A percentile compares a stretch with the other conserved stretches of the same genome.
Evolutionary conservation across 306 rosid genomes (phyloP).

Genomic region (Lupinus albus): DNA sequence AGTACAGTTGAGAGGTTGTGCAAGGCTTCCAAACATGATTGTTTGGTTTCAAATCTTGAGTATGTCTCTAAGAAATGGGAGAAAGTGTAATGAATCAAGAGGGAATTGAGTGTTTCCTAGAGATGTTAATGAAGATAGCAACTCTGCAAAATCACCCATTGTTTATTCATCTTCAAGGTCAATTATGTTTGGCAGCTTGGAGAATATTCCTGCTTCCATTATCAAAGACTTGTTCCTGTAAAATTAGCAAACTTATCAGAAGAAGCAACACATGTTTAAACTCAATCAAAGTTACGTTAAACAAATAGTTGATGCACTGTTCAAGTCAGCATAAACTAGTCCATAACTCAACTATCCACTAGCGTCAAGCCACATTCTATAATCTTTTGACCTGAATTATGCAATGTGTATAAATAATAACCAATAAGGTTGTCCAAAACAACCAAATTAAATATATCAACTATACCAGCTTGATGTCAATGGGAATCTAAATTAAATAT

Average conservation of each 20-base stretch:
- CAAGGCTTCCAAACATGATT: slow-evolving; percentile 55
- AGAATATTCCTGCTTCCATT: slow-evolving; percentile 67
- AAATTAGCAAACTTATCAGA: slow-evolving; percentile 18
- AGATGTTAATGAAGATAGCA: slow-evolving; percentile 58
- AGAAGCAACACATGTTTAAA: slow-evolving; percentile 26
- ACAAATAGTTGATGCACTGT: slow-evolving; percentile 12
- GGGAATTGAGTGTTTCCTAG: slow-evolving; percentile 52
- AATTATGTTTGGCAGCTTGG: slow-evolving; percentile 53
- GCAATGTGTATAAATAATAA: slow-evolving; percentile 13
- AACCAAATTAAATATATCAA: slow-evolving; percentile 29
- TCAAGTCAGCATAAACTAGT: not conserved
- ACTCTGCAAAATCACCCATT: slow-evolving; percentile 51
- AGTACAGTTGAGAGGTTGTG: slow-evolving; percentile 56
- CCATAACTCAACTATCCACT: slow-evolving; percentile 3
- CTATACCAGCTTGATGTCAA: slow-evolving; percentile 48
- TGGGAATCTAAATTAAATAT: slow-evolving; percentile 45
- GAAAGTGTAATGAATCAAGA: slow-evolving; percentile 47
- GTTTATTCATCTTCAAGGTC: slow-evolving; percentile 55
- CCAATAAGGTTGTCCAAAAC: slow-evolving; percentile 26
- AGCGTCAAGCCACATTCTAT: not conserved
- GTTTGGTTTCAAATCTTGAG: slow-evolving; percentile 49
- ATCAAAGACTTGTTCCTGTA: slow-evolving; percentile 64
- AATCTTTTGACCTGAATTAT: not conserved
- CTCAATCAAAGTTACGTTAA: slow-evolving; percentile 34
- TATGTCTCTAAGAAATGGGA: slow-evolving; percentile 53